Conservation (phyloP, 1,284 basidiomycete species). For the Cryptococcus deneoformans region DNA sequence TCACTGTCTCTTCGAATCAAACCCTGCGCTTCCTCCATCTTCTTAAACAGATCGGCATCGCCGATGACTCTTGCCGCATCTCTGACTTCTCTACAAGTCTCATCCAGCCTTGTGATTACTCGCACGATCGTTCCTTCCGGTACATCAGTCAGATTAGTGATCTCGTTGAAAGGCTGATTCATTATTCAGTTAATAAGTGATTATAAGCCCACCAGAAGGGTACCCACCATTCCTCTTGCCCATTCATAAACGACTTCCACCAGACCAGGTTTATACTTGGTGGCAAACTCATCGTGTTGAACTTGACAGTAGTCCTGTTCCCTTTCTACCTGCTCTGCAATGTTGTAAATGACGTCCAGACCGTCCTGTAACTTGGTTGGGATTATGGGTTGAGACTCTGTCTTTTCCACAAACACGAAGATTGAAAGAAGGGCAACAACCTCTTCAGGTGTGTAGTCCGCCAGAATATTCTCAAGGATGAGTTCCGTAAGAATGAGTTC, state of each 20-base stretch:
- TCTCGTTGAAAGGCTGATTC: conserved; percentile 85
- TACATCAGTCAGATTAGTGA: conserved; percentile 89
- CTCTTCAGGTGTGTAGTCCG: conserved; percentile 87
- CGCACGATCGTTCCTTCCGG: conserved; percentile 97
- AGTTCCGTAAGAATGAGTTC: conserved; percentile 95
- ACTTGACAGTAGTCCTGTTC: conserved; percentile 79
- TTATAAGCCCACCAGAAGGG: neutral
- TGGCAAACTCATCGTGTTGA: conserved; percentile 69
- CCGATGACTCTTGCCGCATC: conserved; percentile 98
- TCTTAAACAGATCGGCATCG: conserved; percentile 90
- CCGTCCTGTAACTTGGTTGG: conserved; percentile 69
- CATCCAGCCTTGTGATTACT: conserved; percentile 92
- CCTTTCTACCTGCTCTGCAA: conserved; percentile 77
- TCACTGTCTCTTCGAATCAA: conserved; percentile 92
- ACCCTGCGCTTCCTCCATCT: conserved; percentile 94
- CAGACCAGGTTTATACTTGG: conserved; percentile 78
- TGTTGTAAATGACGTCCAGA: conserved; percentile 69
- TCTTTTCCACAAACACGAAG: conserved; percentile 98
- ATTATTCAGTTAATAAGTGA: neutral
- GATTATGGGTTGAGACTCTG: conserved; percentile 77
- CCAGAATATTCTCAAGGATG: conserved; percentile 92
- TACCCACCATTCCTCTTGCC: conserved; percentile 90
- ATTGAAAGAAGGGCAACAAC: conserved; percentile 95
- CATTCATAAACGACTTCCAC: conserved; percentile 98
- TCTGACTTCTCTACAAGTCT: conserved; percentile 94